These are phyloP conservation scores for Ceratocystis diversiconidia DNA, from an alignment of 2,329 filamentous ascomycete species.

Conservation along the genomic window DNA sequence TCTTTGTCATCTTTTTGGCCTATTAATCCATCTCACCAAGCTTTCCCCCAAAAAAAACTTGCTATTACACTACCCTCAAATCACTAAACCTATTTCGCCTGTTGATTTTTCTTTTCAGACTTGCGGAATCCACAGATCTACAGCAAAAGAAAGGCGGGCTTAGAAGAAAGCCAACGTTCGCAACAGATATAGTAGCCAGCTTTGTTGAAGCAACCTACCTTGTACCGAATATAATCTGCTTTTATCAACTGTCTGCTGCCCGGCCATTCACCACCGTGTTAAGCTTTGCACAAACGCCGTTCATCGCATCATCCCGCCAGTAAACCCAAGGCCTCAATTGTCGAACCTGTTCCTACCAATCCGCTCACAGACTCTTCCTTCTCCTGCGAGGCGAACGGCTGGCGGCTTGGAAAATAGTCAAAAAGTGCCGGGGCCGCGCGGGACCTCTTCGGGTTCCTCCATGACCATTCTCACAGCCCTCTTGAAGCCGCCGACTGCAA, in stretches of 20 bases:
- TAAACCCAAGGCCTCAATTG: neutral
- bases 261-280: too few relatives aligned
- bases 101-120: neutral
- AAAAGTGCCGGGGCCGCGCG: slow-evolving; percentile 10
- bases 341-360: neutral
- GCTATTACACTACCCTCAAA: neutral
- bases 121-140: neutral
- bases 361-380: neutral
- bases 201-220: neutral
- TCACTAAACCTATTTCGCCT: neutral
- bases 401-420: slow-evolving; percentile 5
- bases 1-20: neutral
- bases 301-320: neutral
- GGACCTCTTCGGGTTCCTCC: neutral
- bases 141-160: neutral
- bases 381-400: slow-evolving; percentile 7
- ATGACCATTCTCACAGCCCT: neutral
- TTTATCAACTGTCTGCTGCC: neutral
- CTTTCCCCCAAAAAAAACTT: neutral
- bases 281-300: neutral
- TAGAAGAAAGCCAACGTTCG: neutral
- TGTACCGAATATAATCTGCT: neutral
- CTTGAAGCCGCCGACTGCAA: neutral
- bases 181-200: neutral
- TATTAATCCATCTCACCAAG: neutral